Evolutionary conservation across 2,329 filamentous ascomycete species (phyloP).

Genomic region (Hymenoscyphus repandus): DNA sequence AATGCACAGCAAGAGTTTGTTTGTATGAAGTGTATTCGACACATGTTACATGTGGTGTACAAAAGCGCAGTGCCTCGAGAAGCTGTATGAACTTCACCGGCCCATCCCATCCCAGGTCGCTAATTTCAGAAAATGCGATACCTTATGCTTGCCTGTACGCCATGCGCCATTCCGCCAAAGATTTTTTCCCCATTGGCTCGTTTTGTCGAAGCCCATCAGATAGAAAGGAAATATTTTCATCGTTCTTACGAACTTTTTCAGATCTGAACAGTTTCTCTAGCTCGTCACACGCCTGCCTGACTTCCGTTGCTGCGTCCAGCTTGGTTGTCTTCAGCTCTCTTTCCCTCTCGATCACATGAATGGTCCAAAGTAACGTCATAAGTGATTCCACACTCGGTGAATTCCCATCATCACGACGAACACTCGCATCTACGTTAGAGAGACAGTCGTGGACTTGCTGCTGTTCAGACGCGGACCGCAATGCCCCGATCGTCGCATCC

Average conservation of each 20-base stretch:
- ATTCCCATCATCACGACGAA: slow-evolving; percentile 19
- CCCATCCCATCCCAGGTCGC: slow-evolving; percentile 6
- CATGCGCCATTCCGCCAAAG: slow-evolving; percentile 27
- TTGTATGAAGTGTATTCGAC: not conserved
- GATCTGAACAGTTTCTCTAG: slow-evolving; percentile 25
- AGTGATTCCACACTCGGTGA: slow-evolving; percentile 28
- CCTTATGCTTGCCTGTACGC: slow-evolving; percentile 17
- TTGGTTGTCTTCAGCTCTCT: slow-evolving; percentile 17
- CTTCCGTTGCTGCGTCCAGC: slow-evolving; percentile 27
- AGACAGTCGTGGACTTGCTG: slow-evolving; percentile 29
- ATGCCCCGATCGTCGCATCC: slow-evolving; percentile 70
- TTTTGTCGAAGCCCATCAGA: slow-evolving; percentile 4
- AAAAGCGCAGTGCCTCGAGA: not conserved
- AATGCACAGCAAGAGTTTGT: too few species aligned
- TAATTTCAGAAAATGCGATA: slow-evolving; percentile 10
- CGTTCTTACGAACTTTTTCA: slow-evolving; percentile 6
- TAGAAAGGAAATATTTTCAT: slow-evolving; percentile 10
- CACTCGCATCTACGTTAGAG: slow-evolving; percentile 23
- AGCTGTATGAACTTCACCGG: not conserved
- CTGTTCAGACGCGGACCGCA: slow-evolving; percentile 63
- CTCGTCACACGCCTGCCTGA: slow-evolving; percentile 25
- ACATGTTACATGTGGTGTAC: slow-evolving; percentile 21
- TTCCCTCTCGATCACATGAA: slow-evolving; percentile 26
- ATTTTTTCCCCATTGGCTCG: slow-evolving; percentile 23
- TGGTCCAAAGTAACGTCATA: slow-evolving; percentile 32